These are phyloP conservation scores for Lachnellula occidentalis DNA, from an alignment of 2,329 filamentous ascomycete genomes.

Conservation along the genomic window DNA sequence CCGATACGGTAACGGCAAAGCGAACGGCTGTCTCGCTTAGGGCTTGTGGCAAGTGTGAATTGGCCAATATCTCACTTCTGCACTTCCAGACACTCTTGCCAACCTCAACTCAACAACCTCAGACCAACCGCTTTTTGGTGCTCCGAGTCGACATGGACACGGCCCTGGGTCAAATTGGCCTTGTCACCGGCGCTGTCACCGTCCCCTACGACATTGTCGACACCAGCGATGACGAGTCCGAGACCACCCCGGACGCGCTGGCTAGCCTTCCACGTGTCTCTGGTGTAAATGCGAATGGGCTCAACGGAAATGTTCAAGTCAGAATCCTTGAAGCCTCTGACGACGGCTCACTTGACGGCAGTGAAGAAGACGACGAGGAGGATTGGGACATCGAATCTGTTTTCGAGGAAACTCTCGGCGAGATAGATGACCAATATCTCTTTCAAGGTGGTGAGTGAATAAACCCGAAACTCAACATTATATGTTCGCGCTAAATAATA, in stretches of 20 bases:
- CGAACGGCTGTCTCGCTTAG: too few relatives aligned
- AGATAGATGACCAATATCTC: constrained; percentile 42
- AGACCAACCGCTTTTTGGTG: too few relatives aligned
- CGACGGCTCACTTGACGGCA: constrained; percentile 12
- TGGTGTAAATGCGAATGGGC: constrained; percentile 1
- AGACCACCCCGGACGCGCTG: not conserved
- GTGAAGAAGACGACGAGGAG: constrained; percentile 16
- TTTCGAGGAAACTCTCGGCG: constrained; percentile 42
- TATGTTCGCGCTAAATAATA: constrained; percentile 21
- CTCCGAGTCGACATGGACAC: not conserved
- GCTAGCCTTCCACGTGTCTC: constrained; percentile 7
- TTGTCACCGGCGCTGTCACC: not conserved
- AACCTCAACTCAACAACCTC: not conserved
- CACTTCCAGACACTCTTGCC: not conserved
- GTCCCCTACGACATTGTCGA: not conserved
- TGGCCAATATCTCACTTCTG: not conserved
- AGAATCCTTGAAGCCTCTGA: constrained; percentile 19
- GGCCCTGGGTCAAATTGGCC: not conserved
- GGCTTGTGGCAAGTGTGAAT: not conserved
- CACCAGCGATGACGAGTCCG: not conserved
- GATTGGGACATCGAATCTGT: constrained; percentile 40
- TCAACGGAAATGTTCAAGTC: not conserved
- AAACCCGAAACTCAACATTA: constrained; percentile 10
- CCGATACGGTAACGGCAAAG: too few relatives aligned
- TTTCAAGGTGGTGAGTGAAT: constrained; percentile 35